Conservation (phyloP, 2,329 filamentous ascomycete species). For the Colletotrichum zoysiae region DNA sequence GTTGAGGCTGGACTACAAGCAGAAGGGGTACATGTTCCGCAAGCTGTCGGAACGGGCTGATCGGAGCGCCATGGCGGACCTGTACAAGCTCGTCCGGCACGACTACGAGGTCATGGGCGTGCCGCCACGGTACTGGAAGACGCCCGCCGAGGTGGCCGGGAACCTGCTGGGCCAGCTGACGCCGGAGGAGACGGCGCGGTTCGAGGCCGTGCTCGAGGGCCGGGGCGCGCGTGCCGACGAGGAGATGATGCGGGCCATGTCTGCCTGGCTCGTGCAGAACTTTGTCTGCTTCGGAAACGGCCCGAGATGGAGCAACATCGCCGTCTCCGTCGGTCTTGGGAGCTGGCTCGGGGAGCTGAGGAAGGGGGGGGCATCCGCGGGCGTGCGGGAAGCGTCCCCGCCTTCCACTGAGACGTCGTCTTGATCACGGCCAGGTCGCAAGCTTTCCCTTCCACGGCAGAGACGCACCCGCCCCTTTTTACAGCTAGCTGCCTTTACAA, state of each 20-base stretch:
- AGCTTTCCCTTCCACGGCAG: no score
- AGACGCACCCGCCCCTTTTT: no score
- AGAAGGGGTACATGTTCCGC: constrained; percentile 37
- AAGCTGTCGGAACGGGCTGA: constrained; percentile 35
- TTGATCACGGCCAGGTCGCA: background rate
- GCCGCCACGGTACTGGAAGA: constrained; percentile 34
- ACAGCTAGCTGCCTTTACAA: background rate
- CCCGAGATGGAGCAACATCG: constrained; percentile 32
- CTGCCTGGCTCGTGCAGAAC: constrained; percentile 21
- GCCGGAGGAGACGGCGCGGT: background rate
- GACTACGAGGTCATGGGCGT: constrained; percentile 4
- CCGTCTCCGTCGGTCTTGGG: constrained; percentile 26
- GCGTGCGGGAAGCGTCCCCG: background rate
- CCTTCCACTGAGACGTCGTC: background rate
- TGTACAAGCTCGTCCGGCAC: constrained; percentile 3
- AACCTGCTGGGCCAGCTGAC: background rate
- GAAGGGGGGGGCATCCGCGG: background rate
- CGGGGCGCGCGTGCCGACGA: constrained; percentile 6
- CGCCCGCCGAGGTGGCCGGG: constrained; percentile 22
- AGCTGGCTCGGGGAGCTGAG: constrained; percentile 28
- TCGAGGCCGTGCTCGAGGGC: constrained; percentile 28
- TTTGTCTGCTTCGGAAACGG: constrained; percentile 39
- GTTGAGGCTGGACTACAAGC: constrained; percentile 31
- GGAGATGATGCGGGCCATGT: constrained; percentile 5
- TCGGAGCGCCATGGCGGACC: constrained; percentile 6